A percentile compares a stretch with the other conserved stretches of the same genome.
These are phyloP conservation scores for Paraphoma chrysanthemicola DNA, from an alignment of 2,329 filamentous ascomycete genomes.

Conservation along the genomic window DNA sequence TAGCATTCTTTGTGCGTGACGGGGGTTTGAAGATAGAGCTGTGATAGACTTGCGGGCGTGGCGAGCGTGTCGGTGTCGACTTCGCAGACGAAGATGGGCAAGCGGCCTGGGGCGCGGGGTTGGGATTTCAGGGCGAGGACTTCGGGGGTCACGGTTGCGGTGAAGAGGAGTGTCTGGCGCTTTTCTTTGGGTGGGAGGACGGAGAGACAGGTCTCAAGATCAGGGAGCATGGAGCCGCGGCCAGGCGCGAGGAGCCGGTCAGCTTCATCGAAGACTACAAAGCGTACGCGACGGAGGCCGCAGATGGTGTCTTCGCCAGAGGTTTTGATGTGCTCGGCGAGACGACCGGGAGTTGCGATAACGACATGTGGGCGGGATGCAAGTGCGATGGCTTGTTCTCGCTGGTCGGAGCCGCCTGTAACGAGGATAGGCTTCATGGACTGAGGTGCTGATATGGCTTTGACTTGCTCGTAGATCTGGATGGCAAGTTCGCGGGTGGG, in stretches of 20 bases:
- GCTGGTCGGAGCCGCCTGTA: slow-evolving; percentile 92
- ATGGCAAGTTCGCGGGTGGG: slow-evolving; percentile 79
- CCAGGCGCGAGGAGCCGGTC: slow-evolving; percentile 82
- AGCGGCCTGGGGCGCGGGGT: slow-evolving; percentile 73
- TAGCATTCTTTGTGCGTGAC: slow-evolving; percentile 95
- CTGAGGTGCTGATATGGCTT: slow-evolving; percentile 87
- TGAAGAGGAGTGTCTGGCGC: slow-evolving; percentile 95
- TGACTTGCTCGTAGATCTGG: slow-evolving; percentile 96
- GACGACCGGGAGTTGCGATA: slow-evolving; percentile 86
- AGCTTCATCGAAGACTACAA: slow-evolving; percentile 94
- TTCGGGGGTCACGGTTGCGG: slow-evolving; percentile 92
- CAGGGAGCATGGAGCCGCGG: slow-evolving; percentile 88
- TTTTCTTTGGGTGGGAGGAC: slow-evolving; percentile 77
- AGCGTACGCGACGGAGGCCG: slow-evolving; percentile 78
- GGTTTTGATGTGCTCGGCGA: slow-evolving; percentile 91
- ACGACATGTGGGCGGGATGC: slow-evolving; percentile 85
- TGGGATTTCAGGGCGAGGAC: slow-evolving; percentile 84
- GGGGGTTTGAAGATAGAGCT: slow-evolving; percentile 86
- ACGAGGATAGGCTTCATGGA: slow-evolving; percentile 88
- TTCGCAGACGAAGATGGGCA: slow-evolving; percentile 87
- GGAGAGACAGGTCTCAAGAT: slow-evolving; percentile 86
- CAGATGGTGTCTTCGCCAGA: slow-evolving; percentile 91
- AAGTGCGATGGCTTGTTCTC: slow-evolving; percentile 83
- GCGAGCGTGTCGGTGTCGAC: slow-evolving; percentile 75
- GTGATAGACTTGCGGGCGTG: slow-evolving; percentile 79